Base-by-base conservation (phyloP, 2,329 filamentous ascomycete genomes). In the Aspergillus fijiensis region DNA sequence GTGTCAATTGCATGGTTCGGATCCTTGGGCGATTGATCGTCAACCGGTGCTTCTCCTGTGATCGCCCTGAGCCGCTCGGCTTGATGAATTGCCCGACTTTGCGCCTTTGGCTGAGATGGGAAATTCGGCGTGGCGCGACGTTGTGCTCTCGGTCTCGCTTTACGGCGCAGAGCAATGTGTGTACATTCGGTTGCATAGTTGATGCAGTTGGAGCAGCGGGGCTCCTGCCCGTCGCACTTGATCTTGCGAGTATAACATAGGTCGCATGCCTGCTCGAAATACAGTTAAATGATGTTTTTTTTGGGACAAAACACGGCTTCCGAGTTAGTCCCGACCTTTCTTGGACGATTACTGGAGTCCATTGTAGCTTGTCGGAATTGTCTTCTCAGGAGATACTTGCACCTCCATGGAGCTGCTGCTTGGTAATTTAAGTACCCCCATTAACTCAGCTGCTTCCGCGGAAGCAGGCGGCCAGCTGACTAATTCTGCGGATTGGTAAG, bases 181-280 rank as follows among this genome's bases (percentile, higher is more conserved):
- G 45, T 55, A 25, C 53, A 55, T 1, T 25, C 53, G 7, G 14
- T 48, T 3, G 23, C 25, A 48, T 55, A 48, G 23, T n/a, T 48
- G 4, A 55, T 19, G 19, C 53, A 55, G 10, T 55, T 47, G 2
- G 53, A 49, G 42, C 53, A 55, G 7, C 42, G 53, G 5, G 53
- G 53, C 33, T 23, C 11, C 42, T 49, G 45, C 23, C 39, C 53
- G 25, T 55, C 53, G 42, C 53, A 55, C n/a, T 55, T 55, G 53
- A 49, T 49, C 27, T 48, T 49, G 23, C 42, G 42, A 31, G 42
- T 31, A 25, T 56, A 56, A 49, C 54, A 56, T 14, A 56, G 45
- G 29, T 56, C 54, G 16, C 54, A 56, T 16, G 47, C 45, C 54
- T 49, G 21, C 48, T 45, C 39, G 6, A 45, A 19, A 16, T 12